These are phyloP conservation scores for Candida albicans DNA, from an alignment of 1,139 yeast species.

Conservation along the genomic window DNA sequence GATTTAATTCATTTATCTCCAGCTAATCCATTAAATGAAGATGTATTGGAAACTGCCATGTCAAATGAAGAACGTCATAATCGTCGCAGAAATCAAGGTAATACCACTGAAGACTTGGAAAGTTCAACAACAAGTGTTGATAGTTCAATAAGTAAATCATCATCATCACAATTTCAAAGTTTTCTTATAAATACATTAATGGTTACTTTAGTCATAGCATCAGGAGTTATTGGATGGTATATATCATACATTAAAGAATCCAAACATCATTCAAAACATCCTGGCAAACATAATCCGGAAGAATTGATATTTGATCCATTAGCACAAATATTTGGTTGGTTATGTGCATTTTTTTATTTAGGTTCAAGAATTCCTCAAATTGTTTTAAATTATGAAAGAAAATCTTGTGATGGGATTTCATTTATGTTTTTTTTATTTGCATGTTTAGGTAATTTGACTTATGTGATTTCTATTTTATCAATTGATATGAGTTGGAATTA, in stretches of 20 bases:
- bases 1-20: constrained; percentile 85
- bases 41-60: constrained; percentile 59
- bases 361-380: constrained; percentile 93
- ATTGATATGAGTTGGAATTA: constrained; percentile 72
- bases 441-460: constrained; percentile 86
- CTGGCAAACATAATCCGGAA: constrained; percentile 29
- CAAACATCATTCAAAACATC: constrained; percentile 25
- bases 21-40: constrained; percentile 80
- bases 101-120: constrained; percentile 9
- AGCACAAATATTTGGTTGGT: constrained; percentile 90
- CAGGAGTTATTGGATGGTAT: constrained; percentile 89
- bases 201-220: constrained; percentile 66
- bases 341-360: constrained; percentile 80
- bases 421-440: constrained; percentile 91
- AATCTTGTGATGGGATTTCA: constrained; percentile 90
- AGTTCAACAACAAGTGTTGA: constrained; percentile 1
- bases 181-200: constrained; percentile 56
- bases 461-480: constrained; percentile 78
- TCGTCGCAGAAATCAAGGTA: constrained; percentile 6
- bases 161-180: constrained; percentile 20
- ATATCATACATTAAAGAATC: constrained; percentile 51
- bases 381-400: constrained; percentile 73
- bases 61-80: constrained; percentile 31
- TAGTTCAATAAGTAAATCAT: constrained; percentile 9
- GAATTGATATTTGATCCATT: constrained; percentile 62